These are phyloP conservation scores for Cercospora canescens DNA, from an alignment of 2,329 filamentous ascomycete genomes.

Conservation along the genomic window DNA sequence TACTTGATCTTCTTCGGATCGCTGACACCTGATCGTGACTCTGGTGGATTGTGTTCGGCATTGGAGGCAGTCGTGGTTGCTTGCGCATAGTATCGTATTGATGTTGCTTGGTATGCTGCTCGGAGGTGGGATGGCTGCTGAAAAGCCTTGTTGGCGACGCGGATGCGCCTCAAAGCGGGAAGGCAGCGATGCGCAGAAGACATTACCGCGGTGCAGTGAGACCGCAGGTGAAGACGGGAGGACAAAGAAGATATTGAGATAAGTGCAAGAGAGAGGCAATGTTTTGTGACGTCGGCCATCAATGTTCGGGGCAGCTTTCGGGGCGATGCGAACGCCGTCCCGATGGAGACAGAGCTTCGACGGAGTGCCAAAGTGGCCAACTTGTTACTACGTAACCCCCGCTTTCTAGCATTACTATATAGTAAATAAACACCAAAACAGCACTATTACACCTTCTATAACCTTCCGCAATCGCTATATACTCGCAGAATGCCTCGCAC, in stretches of 20 bases:
- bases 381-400: too few species aligned
- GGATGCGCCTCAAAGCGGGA: slow-evolving; percentile 35
- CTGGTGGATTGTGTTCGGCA: slow-evolving; percentile 31
- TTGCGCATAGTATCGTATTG: slow-evolving; percentile 24
- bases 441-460: too few species aligned
- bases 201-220: slow-evolving; percentile 22
- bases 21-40: slow-evolving; percentile 27
- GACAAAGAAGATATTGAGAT: background rate
- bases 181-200: slow-evolving; percentile 26
- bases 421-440: too few species aligned
- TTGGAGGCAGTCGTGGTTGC: slow-evolving; percentile 34
- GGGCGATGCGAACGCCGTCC: background rate
- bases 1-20: slow-evolving; percentile 60
- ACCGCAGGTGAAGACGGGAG: background rate
- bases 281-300: slow-evolving; percentile 2
- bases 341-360: background rate
- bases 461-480: too few species aligned
- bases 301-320: slow-evolving; percentile 11
- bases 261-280: background rate
- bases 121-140: slow-evolving; percentile 31
- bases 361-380: too few species aligned
- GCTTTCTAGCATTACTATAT: too few species aligned
- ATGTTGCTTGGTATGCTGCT: slow-evolving; percentile 24
- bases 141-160: slow-evolving; percentile 33
- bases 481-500: too few species aligned